phyloP scores from a whole-genome alignment of 2,329 filamentous ascomycete genomes.

The Pseudocercospora macadamiae region DNA sequence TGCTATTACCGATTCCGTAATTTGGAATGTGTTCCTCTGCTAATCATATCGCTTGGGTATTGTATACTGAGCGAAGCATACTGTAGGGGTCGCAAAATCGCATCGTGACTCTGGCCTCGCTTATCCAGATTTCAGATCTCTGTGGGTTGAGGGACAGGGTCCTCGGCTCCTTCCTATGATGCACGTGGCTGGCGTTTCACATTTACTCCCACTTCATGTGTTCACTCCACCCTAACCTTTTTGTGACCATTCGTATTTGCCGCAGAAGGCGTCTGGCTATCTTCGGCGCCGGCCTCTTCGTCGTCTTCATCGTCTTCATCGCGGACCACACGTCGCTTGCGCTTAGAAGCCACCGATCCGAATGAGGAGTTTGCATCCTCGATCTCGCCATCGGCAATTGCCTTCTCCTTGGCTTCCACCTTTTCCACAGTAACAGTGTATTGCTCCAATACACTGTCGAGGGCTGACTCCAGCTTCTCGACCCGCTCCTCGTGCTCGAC shows the following conservation, averaged over 20 bases:
- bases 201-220: not conserved
- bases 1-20: not conserved
- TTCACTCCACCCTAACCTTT: conserved; percentile 20
- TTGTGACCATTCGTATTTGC: conserved; percentile 22
- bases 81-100: not conserved
- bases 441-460: conserved; percentile 70
- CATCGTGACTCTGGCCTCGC: not conserved
- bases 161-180: conserved; percentile 9
- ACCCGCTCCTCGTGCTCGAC: conserved; percentile 69
- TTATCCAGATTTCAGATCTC: conserved; percentile 1
- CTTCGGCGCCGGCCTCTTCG: conserved; percentile 19
- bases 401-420: conserved; percentile 41
- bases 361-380: conserved; percentile 1
- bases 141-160: not conserved
- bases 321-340: conserved; percentile 26
- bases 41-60: not conserved
- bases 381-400: conserved; percentile 23
- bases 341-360: conserved; percentile 18
- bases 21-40: not conserved
- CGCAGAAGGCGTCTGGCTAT: not conserved
- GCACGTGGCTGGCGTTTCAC: conserved; percentile 2
- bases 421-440: conserved; percentile 68
- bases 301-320: conserved; percentile 31
- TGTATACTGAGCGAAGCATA: not conserved
- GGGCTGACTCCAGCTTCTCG: conserved; percentile 71